Evolutionary conservation across 768 basidiomycete genomes (phyloP), one percentile per base, ranked within the genome.

Genomic region (Naganishia randhawae): DNA sequence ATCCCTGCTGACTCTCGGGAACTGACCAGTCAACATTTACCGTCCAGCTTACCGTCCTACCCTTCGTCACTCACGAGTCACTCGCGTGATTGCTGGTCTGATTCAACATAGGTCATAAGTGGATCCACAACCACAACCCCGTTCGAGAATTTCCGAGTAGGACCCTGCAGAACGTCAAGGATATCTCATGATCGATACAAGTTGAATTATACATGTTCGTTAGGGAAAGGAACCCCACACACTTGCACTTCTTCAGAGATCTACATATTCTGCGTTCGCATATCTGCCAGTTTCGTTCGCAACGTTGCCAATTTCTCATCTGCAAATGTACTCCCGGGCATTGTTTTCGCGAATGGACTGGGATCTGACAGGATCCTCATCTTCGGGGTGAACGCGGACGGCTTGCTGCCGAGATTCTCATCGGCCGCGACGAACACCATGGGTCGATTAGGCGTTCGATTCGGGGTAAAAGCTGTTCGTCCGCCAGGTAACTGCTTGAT

Each of bases 281-380:
- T 80, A 78, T 27, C 83, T 81, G 64, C 84, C 71, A 33, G 67
- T 65, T 55, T 68, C 50, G 35, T 67, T 25, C 45, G 50, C 51
- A 51, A 71, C 67, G 57, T 70, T 69, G 45, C 69, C 69, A 61
- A 22, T 39, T 61, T 61, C 22, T 61, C 57, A 13, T 61, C 57
- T 8, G 35, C 57, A 22, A 61, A 39, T 5, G 57, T 61, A 25
- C 57, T 41, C 4, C 45, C 45, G 45, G 57, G 57, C 39, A 39
- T 42, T 14, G 37, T 42, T 25, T 61, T 61, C 22, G 57, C 27
- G 29, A 39, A 61, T 39, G 35, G 22, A 10, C 35, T 39, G 16
- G 57, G 57, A 25, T 61, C 57, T 25, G 57, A 61, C 35, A 61
- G 25, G 32, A 61, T 61, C 57, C 57, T 61, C 57, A 61, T n/a